Percentiles rank a stretch among this genome's conserved stretches.
Conservation (phyloP, 768 basidiomycete species). For the Phaffia australis region DNA sequence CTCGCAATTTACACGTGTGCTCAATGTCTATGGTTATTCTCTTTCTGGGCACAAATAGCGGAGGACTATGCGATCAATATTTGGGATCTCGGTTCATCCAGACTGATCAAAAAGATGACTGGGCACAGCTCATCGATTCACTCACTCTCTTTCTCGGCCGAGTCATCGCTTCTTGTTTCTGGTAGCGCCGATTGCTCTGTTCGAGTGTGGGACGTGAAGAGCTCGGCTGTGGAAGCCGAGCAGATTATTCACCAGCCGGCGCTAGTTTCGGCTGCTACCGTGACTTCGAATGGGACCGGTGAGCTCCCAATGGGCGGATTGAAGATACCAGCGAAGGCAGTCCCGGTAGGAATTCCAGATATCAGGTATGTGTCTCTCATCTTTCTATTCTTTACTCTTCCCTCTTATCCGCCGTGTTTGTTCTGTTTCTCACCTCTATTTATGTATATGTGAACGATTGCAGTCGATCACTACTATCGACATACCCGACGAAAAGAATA, state of each 20-base stretch:
- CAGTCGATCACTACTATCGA: constrained; percentile 74
- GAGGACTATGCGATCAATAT: constrained; percentile 88
- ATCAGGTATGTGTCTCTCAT: constrained; percentile 10
- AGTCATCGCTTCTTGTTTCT: constrained; percentile 79
- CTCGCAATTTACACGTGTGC: not conserved
- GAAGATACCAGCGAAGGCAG: not conserved
- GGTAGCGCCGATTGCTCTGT: constrained; percentile 93
- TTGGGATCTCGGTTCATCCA: constrained; percentile 94
- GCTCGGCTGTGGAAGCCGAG: constrained; percentile 52
- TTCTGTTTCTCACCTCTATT: not conserved
- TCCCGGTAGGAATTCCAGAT: not conserved
- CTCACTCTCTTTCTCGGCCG: constrained; percentile 80
- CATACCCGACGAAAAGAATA: constrained; percentile 91
- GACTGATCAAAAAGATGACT: constrained; percentile 88
- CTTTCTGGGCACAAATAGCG: constrained; percentile 41
- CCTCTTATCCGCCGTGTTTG: not conserved
- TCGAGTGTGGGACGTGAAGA: constrained; percentile 93
- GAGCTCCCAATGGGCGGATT: constrained; percentile 14
- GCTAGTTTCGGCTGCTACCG: not conserved
- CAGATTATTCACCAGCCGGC: not conserved
- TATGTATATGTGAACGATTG: not conserved
- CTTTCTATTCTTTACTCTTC: not conserved
- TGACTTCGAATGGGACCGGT: not conserved
- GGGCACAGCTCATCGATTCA: constrained; percentile 85
- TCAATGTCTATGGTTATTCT: not conserved